Conservation (phyloP, 257 asterid species). For the Leptodermis oblonga region DNA sequence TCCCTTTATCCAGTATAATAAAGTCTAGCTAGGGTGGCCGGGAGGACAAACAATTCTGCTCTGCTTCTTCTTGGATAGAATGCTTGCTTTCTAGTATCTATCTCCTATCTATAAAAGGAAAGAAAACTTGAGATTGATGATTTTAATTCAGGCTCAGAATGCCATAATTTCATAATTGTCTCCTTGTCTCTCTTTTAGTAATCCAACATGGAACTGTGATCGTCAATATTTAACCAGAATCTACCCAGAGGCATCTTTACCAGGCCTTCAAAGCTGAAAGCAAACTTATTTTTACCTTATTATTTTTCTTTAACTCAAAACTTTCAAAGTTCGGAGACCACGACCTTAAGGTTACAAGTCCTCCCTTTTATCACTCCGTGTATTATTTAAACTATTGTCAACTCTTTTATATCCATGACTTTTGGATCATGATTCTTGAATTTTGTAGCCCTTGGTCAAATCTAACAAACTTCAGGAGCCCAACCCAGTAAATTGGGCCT, state of each 20-base stretch:
- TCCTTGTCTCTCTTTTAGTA: neutral
- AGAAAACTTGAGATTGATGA: neutral
- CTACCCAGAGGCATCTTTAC: neutral
- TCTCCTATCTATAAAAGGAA: neutral
- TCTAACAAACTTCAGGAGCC: neutral
- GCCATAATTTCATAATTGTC: no score
- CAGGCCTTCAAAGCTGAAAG: neutral
- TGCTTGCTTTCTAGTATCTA: no score
- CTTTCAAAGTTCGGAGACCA: no score
- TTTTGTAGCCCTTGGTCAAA: neutral
- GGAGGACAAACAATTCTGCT: neutral
- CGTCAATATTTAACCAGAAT: neutral
- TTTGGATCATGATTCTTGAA: neutral
- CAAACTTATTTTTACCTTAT: neutral
- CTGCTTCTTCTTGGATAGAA: slow-evolving; percentile 4
- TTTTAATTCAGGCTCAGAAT: neutral
- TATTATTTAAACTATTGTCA: no score
- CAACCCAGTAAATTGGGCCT: no score
- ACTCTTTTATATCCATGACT: neutral
- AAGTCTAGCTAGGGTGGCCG: no score
- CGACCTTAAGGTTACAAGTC: no score
- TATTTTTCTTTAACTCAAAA: no score
- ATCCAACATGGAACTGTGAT: slow-evolving; percentile 2
- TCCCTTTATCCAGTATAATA: neutral
- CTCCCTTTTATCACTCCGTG: no score